These are phyloP conservation scores for Malassezia obtusa DNA, from an alignment of 1,284 basidiomycete genomes.

Conservation along the genomic window DNA sequence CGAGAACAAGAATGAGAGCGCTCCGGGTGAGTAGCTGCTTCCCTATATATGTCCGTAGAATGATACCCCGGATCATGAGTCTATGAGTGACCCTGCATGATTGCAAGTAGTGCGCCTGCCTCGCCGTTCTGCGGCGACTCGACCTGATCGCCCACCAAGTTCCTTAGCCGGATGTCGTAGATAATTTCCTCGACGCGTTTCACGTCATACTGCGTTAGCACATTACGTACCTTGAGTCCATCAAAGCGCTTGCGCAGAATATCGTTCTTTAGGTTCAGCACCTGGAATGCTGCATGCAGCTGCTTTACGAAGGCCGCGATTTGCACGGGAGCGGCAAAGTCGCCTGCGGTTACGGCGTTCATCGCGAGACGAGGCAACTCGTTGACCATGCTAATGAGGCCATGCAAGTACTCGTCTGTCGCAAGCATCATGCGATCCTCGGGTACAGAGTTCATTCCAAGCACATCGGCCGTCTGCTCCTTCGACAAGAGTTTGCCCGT, in stretches of 20 bases:
- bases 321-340: conserved; percentile 33
- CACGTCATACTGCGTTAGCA: conserved; percentile 35
- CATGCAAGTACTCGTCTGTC: conserved; percentile 42
- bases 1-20: conserved; percentile 6
- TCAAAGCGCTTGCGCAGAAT: conserved; percentile 40
- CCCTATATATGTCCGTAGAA: neutral
- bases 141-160: conserved; percentile 2
- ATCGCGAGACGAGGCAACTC: conserved; percentile 30
- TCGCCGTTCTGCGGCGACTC: neutral
- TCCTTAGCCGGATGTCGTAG: conserved; percentile 39
- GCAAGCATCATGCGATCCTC: conserved; percentile 20
- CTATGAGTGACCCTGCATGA: neutral
- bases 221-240: conserved; percentile 31
- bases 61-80: neutral
- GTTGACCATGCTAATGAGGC: conserved; percentile 33
- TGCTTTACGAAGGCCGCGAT: conserved; percentile 40
- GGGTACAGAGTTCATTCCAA: conserved; percentile 11
- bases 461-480: conserved; percentile 12
- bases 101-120: neutral
- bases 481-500: conserved; percentile 28
- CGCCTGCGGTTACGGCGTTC: conserved; percentile 21
- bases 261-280: conserved; percentile 47
- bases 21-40: conserved; percentile 2
- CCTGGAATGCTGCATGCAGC: conserved; percentile 38
- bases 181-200: conserved; percentile 46